These are phyloP conservation scores for Bipolaris sorokiniana DNA, from an alignment of 2,329 filamentous ascomycete species.

Conservation along the genomic window DNA sequence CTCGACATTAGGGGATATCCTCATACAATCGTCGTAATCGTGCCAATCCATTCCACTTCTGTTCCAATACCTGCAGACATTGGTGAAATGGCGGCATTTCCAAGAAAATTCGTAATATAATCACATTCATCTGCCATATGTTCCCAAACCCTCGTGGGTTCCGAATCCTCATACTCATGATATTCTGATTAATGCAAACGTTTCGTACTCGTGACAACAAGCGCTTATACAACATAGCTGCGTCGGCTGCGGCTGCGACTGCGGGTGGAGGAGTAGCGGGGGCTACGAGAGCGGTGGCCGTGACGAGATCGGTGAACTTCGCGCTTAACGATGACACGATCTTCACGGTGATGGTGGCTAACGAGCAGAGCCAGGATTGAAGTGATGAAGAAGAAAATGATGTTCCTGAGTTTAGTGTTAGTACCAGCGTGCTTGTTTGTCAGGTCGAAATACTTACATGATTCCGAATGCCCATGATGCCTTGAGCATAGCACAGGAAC, in stretches of 20 bases:
- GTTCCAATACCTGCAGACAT: conserved; percentile 11
- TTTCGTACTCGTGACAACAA: not conserved
- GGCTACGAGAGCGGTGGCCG: conserved; percentile 49
- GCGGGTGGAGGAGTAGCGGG: conserved; percentile 40
- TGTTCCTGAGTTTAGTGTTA: conserved; percentile 43
- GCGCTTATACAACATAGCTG: conserved; percentile 41
- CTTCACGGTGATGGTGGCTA: conserved; percentile 52
- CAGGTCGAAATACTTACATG: conserved; percentile 63
- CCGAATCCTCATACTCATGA: conserved; percentile 5
- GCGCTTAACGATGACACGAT: conserved; percentile 61
- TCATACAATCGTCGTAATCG: conserved; percentile 8
- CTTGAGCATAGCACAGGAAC: conserved; percentile 91
- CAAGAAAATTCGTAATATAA: conserved; percentile 28
- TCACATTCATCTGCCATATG: conserved; percentile 3
- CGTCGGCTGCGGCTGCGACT: conserved; percentile 47
- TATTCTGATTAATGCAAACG: not conserved
- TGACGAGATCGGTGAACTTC: conserved; percentile 56
- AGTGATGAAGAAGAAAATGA: conserved; percentile 48
- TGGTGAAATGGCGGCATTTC: conserved; percentile 15
- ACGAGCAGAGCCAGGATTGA: conserved; percentile 67
- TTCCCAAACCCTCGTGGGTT: not conserved
- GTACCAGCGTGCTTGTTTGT: not conserved
- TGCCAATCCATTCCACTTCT: not conserved
- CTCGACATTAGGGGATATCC: conserved; percentile 6
- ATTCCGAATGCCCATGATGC: conserved; percentile 87